Base-by-base conservation (phyloP, 306 rosid species). In the Glycyrrhiza uralensis region DNA sequence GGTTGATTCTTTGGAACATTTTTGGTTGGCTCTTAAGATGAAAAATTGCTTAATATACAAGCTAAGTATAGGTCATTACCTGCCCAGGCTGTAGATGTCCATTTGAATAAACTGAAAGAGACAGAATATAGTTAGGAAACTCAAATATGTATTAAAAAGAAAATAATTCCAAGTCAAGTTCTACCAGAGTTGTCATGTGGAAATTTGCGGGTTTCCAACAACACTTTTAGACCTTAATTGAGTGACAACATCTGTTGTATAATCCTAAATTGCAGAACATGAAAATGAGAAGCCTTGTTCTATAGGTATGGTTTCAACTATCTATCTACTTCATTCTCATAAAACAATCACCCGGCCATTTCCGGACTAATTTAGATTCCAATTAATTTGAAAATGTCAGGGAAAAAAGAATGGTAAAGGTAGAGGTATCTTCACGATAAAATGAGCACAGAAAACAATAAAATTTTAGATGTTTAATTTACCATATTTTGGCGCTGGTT, bases 401-500 rank as follows among this genome's bases (percentile, higher is more conserved):
- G 50, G n/a, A 55, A 44, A 62, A 59, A 24, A 59, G 50, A 30
- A 13, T 8, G 47, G 11, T 26, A 15, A 22, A 70, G 54, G 62
- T 35, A 76, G 59, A 47, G 32, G 45, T 59, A 74, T 15, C 39
- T 59, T 7, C 24, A 33, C 12, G 35, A 17, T 19, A 74, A 67
- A 59, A 62, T 61, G 57, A 63, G 71, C 56, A 15, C 18, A 30
- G 4, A 46, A 62, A 76, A 41, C 26, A 36, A 24, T 24, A 46
- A 47, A 47, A 32, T 76, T n/a, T 29, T 47, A 46, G 1, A 76
- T 64, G 44, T 62, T 76, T 38, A 66, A 71, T 55, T 74, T 66
- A 90, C 96, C 92, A 79, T 75, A 77, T 85, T 90, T 80, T 90
- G 96, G 24, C 87, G 90, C 72, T 88, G 93, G 75, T 86, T 88